phyloP scores from a whole-genome alignment of 805 yeast genomes.

The Wickerhamiella musiphila region DNA sequence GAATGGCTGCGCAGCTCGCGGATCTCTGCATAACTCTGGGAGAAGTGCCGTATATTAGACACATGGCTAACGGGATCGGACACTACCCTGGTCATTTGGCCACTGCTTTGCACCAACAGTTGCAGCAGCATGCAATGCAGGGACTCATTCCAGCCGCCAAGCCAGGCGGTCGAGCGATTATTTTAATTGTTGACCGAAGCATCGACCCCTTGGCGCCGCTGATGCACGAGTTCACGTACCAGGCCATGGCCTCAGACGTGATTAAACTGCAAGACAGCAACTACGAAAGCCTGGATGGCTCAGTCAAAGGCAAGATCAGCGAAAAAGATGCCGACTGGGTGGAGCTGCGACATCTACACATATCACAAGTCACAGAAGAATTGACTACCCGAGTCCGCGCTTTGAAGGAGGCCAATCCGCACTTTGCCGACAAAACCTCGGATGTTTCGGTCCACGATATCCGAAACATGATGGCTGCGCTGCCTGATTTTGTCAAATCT shows the following conservation, averaged over 20 bases:
- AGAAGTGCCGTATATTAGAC: conserved; percentile 76
- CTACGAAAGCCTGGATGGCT: conserved; percentile 29
- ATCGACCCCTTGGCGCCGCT: conserved; percentile 71
- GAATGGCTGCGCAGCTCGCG: conserved; percentile 47
- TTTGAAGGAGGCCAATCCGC: conserved; percentile 54
- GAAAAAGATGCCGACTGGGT: conserved; percentile 59
- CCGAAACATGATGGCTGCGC: conserved; percentile 42
- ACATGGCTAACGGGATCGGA: conserved; percentile 36
- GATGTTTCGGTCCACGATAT: conserved; percentile 54
- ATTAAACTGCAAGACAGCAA: conserved; percentile 28
- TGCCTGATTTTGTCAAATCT: conserved; percentile 23
- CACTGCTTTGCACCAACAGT: conserved; percentile 42
- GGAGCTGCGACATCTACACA: conserved; percentile 53
- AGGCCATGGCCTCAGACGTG: conserved; percentile 78
- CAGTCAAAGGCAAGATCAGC: conserved; percentile 32
- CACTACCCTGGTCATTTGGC: conserved; percentile 68
- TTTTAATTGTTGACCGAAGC: conserved; percentile 68
- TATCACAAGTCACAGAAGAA: conserved; percentile 52
- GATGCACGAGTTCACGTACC: conserved; percentile 78
- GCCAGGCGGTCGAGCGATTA: conserved; percentile 45
- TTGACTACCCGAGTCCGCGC: conserved; percentile 42
- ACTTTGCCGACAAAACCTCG: conserved; percentile 49
- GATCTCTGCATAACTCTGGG: conserved; percentile 63
- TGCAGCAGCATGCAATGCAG: conserved; percentile 37
- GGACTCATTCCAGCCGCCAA: neutral